Conservation (phyloP, 345 rosid genomes). For the Balakata baccata region DNA sequence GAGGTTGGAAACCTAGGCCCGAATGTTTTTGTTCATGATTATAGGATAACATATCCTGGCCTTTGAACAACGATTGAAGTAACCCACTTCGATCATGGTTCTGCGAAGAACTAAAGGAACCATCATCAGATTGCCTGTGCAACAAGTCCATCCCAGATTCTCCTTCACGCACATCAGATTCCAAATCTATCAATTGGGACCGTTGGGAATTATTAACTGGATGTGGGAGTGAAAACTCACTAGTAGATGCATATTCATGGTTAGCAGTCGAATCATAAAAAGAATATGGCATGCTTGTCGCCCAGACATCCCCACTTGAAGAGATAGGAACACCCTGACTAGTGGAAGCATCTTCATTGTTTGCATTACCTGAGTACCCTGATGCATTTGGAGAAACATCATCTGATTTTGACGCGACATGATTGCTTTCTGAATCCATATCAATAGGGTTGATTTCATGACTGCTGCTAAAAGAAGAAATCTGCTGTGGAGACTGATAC, state of each 20-base stretch:
- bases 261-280: constrained; percentile 41
- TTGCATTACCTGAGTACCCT: constrained; percentile 33
- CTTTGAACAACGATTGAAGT: constrained; percentile 75
- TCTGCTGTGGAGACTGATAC: constrained; percentile 38
- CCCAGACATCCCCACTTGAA: constrained; percentile 49
- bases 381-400: constrained; percentile 38
- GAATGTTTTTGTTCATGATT: constrained; percentile 51
- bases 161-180: constrained; percentile 44
- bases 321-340: constrained; percentile 39
- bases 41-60: constrained; percentile 49
- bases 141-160: constrained; percentile 43
- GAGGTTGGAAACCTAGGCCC: constrained; percentile 54
- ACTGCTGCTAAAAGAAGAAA: constrained; percentile 32
- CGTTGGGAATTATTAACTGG: constrained; percentile 42
- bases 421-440: constrained; percentile 36
- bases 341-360: constrained; percentile 36
- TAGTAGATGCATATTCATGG: constrained; percentile 44
- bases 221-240: constrained; percentile 48
- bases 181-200: constrained; percentile 52
- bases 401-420: constrained; percentile 38
- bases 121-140: constrained; percentile 47
- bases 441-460: constrained; percentile 29
- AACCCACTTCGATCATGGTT: constrained; percentile 66
- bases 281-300: constrained; percentile 42
- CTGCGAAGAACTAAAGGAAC: constrained; percentile 50